Evolutionary conservation across 805 yeast genomes (phyloP).

Genomic region (Candida glaebosa): DNA sequence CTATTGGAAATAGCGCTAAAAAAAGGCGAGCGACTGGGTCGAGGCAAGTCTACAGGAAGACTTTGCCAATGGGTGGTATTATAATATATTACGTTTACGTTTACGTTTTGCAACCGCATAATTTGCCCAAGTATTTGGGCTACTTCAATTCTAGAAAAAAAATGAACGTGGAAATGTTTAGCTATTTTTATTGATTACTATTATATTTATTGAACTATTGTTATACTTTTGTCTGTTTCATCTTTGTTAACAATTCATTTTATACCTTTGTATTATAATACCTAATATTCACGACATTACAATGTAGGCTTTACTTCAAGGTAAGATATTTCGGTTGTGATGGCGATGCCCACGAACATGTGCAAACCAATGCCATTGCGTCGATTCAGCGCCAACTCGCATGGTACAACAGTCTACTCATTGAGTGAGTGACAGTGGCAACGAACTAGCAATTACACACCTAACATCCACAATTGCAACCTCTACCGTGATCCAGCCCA

Average conservation of each 20-base stretch:
- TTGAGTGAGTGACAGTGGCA: no score
- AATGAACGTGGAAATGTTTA: neutral
- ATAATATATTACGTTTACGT: neutral
- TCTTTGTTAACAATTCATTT: neutral
- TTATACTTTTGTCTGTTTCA: neutral
- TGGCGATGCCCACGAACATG: no score
- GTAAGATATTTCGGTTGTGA: neutral
- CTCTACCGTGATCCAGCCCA: no score
- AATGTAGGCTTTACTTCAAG: neutral
- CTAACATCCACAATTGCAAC: no score
- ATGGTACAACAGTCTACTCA: no score
- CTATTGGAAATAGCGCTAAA: no score
- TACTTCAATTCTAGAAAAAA: neutral
- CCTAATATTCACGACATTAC: no score
- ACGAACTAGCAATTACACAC: no score
- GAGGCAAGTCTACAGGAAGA: neutral
- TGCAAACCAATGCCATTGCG: no score
- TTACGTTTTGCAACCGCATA: neutral
- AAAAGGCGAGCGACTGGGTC: neutral
- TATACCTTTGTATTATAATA: neutral
- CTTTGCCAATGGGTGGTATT: neutral
- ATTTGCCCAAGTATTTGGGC: neutral
- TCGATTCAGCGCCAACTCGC: no score
- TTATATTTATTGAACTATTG: no score
- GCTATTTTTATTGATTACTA: neutral